Conservation (phyloP, 805 yeast species). For the Myxozyma lipomycoides region DNA sequence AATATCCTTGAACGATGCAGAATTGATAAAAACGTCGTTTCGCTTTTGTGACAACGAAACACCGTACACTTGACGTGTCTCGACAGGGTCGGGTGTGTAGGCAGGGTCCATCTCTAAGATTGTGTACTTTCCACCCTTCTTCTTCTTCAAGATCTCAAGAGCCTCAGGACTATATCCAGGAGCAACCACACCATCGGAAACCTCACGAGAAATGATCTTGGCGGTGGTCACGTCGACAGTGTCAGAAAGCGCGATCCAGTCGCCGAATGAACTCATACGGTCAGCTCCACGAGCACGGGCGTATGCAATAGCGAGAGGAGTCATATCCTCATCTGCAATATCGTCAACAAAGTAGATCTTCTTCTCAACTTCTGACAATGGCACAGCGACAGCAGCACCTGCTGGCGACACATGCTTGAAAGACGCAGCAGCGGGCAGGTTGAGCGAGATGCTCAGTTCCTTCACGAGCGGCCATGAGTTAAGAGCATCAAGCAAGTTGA, state of each 20-base stretch:
- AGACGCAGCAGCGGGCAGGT: conserved; percentile 97
- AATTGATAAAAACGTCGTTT: conserved; percentile 93
- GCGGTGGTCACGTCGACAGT: conserved; percentile 96
- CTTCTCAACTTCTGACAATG: conserved; percentile 85
- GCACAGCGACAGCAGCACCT: conserved; percentile 96
- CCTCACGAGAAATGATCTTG: conserved; percentile 93
- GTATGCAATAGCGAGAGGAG: conserved; percentile 96
- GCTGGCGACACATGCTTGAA: conserved; percentile 99
- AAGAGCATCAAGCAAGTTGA: conserved; percentile 91
- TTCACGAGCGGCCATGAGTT: conserved; percentile 99
- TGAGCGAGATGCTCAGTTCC: conserved; percentile 89
- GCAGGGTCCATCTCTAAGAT: conserved; percentile 94
- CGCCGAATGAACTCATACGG: conserved; percentile 99
- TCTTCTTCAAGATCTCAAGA: conserved; percentile 76
- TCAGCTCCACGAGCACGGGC: conserved; percentile 99
- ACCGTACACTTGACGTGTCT: conserved; percentile 95
- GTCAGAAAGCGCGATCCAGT: conserved; percentile 94
- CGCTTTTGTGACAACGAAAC: conserved; percentile 93
- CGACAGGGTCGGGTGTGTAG: conserved; percentile 73
- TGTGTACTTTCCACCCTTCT: conserved; percentile 97
- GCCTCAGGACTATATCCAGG: conserved; percentile 96
- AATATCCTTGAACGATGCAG: conserved; percentile 84
- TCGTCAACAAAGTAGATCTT: conserved; percentile 92
- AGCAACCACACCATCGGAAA: conserved; percentile 97
- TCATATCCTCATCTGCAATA: conserved; percentile 73